Evolutionary conservation across 2,329 filamentous ascomycete species (phyloP), one percentile per base, ranked within the genome.

Genomic region (Botrytis medusae): DNA sequence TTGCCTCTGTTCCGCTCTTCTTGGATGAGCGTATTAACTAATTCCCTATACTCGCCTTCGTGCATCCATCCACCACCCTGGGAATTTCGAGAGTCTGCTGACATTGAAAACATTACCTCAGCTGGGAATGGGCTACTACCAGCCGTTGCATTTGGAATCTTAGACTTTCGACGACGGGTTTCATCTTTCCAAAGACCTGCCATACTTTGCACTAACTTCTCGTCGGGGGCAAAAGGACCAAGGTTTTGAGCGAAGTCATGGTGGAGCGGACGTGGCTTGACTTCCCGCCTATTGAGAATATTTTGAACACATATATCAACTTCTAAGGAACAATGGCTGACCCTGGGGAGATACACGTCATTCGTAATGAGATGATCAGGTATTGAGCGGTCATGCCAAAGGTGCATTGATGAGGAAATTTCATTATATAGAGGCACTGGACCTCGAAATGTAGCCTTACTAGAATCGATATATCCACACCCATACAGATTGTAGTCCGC

Each of bases 401-500:
- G 84, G 81, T 96, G 92, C 44, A 86, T 82, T 16, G 87, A 83
- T 72, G 84, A 85, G 73, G 87, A 86, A 9, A 90, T 84, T 34
- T 91, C 87, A n/a, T 90, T 85, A 78, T 89, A 90, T 14, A 87
- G 84, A 0, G 95, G 95, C 2, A 98, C 85, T 0, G 94, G 94
- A 3, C 86, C 85, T 72, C 96, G 89, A 80, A 97, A 98, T 42
- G 84, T 86, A 1, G 91, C 89, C 75, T 89, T 92, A 16, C 85
- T 85, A 68, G 90, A 92, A 74, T 95, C 89, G 76, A 98, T 90
- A 79, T 95, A 97, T 72, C 90, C 91, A 80, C 96, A 99, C 10
- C 97, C 97, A 81, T 97, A 98, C 77, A 99, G 85, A 80, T 98
- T 99, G 85, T 97, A 99, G 82, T 99, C 97, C 76, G 92, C 92